These are phyloP conservation scores for Boletus sp. DNA, from an alignment of 768 basidiomycete genomes.

Conservation along the genomic window DNA sequence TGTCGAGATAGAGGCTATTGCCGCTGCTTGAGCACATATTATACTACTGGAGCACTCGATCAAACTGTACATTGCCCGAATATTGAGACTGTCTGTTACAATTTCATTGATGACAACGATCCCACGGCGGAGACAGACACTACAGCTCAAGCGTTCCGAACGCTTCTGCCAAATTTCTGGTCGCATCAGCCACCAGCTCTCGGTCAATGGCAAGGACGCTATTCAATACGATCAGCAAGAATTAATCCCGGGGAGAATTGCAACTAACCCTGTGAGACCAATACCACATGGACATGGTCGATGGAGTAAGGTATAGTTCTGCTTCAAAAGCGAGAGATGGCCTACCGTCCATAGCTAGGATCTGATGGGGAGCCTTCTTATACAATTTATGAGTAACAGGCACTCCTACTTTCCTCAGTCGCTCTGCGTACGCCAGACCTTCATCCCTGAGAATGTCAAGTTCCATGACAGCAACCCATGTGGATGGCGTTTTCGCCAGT, in stretches of 20 bases:
- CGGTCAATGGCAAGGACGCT: slow-evolving; percentile 38
- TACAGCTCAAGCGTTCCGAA: slow-evolving; percentile 22
- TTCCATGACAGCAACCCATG: slow-evolving; percentile 67
- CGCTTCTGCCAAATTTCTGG: slow-evolving; percentile 30
- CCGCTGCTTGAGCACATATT: slow-evolving; percentile 30
- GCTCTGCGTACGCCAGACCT: slow-evolving; percentile 61
- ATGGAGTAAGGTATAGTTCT: background rate
- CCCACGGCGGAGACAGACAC: background rate
- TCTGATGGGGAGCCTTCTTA: slow-evolving; percentile 63
- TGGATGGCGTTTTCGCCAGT: slow-evolving; percentile 49
- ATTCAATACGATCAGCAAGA: slow-evolving; percentile 12
- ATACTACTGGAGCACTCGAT: background rate
- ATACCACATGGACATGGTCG: background rate
- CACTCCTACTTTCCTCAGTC: slow-evolving; percentile 51
- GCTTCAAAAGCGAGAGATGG: background rate
- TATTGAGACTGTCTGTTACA: background rate
- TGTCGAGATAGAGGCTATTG: slow-evolving; percentile 71
- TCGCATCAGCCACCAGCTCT: slow-evolving; percentile 39
- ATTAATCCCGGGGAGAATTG: background rate
- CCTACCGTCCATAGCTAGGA: slow-evolving; percentile 75
- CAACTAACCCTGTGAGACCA: slow-evolving; percentile 21
- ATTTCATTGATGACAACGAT: background rate
- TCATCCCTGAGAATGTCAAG: slow-evolving; percentile 69
- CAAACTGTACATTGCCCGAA: background rate
- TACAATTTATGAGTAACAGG: slow-evolving; percentile 55